These are phyloP conservation scores for Nectriaceae sp. DNA, from an alignment of 2,329 filamentous ascomycete genomes.

Conservation along the genomic window DNA sequence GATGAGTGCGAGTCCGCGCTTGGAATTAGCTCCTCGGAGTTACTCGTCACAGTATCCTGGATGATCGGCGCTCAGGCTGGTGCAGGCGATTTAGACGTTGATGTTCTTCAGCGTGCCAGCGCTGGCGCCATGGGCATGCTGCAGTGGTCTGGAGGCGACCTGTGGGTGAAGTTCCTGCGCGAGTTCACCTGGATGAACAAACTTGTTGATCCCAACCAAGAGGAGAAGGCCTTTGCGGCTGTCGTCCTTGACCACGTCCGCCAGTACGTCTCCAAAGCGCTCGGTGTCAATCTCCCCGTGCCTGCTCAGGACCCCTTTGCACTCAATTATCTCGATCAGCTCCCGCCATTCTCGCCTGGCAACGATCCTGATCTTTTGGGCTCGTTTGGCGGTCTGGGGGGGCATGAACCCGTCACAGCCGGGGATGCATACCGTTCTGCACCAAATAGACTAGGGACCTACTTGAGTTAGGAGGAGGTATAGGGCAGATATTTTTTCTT, in stretches of 20 bases:
- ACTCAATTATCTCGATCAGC: background rate
- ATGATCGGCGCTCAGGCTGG: conserved; percentile 20
- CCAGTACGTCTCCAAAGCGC: conserved; percentile 16
- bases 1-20: conserved; percentile 22
- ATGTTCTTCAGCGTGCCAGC: conserved; percentile 15
- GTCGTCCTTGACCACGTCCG: conserved; percentile 18
- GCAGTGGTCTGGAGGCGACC: conserved; percentile 9
- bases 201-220: conserved; percentile 11
- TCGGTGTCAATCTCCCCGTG: conserved; percentile 18
- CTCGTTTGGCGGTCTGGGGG: background rate
- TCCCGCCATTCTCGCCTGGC: background rate
- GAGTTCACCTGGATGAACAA: conserved; percentile 29
- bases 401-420: no score
- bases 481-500: no score
- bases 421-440: no score
- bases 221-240: conserved; percentile 22
- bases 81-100: background rate
- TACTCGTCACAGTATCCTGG: conserved; percentile 27
- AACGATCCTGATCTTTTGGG: background rate
- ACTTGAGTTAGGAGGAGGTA: no score
- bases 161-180: conserved; percentile 22
- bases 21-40: conserved; percentile 26
- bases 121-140: conserved; percentile 10
- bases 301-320: conserved; percentile 5
- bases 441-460: no score